Evolutionary conservation across 2,329 filamentous ascomycete species (phyloP), one percentile per base, ranked within the genome.

Genomic region (Fusarium burgessii): DNA sequence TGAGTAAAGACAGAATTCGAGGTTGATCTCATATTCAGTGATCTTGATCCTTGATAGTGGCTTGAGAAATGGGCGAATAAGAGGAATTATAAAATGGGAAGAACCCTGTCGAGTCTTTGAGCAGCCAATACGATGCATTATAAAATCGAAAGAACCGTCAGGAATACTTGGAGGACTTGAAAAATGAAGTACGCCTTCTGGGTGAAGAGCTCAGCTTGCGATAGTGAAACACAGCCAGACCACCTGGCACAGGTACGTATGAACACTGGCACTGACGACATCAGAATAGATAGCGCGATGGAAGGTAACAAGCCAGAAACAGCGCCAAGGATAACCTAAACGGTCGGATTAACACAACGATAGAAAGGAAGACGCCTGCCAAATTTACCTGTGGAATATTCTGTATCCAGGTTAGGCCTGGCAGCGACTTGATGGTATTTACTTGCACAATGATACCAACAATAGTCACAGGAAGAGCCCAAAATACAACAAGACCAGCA

Each of bases 161-260:
- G 83, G 84, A 98, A 98, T 40, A 97, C 93, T 80, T 98, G 95
- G 20, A 97, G 85, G 49, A 98, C 89, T 81, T 96, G 93, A 84
- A 97, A 97, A 66, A 88, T 88, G 76, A 97, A 98, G 85, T 97
- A 98, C 75, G 90, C 92, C 78, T 96, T 97, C 79, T 98, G 94
- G 0, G 93, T 94, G 68, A 93, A 94, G 15, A 98, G 85, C 81
- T 99, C 96, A n/a, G 96, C 90, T 13, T 91, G 89, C 3, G 94
- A 92, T 20, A 90, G 81, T 3, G 93, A 95, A 12, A 94, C 93
- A 70, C 91, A 91, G 62, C 96, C 96, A 40, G 93, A 88, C 38
- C 93, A 80, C 79, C 90, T 95, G 68, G 95, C 95, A 79, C 93
- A 92, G 0, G 35, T 82, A 77, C 56, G 92, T 92, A 65, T 94